Evolutionary conservation across 2,329 filamentous ascomycete species (phyloP), one percentile per base, ranked within the genome.

Genomic region (Pyricularia grisea): DNA sequence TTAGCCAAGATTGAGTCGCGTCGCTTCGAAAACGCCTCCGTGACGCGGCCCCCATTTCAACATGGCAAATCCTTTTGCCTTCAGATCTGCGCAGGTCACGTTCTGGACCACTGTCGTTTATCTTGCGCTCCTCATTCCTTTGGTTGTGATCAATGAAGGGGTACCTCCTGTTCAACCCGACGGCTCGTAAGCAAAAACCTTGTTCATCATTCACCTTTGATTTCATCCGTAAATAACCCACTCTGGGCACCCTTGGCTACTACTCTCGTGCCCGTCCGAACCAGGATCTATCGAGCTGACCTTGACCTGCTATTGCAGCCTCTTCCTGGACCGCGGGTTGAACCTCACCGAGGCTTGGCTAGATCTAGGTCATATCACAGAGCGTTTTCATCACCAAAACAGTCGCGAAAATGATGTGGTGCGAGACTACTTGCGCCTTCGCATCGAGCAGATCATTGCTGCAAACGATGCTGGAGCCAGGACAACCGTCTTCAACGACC

Each of bases 321-420:
- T 23, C 31, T 68, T 68, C 23, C 80, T 80, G 6, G 85, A 86
- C 55, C 75, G 81, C 10, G 93, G 93, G 23, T 81, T 96, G 74
- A 92, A 97, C 75, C 80, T 98, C 68, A 90, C 90, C 2, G 89
- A 96, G 79, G 93, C 94, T 55, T 98, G 94, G 94, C 79, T 84
- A 14, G 94, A 98, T 76, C 83, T 99, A 36, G 88, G 93, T 71
- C 81, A 84, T 69, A 84, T 99, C 66, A 94, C 91, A 42, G 84
- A 84, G 72, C 83, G 84, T 1, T 95, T 91, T 76, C 95, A 97
- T 77, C 94, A 95, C 0, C 97, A 92, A 81, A 97, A 97, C 79
- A 94, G 91, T 73, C 89, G 84, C 70, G 84, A 87, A 70, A 98
- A 97, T 77, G 94, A 97, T 73, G 82, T 88, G 28, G 89, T 97